Percentiles rank a stretch among this genome's conserved stretches.
Conservation (phyloP, 2,329 filamentous ascomycete species). For the Botrytis fragariae region DNA sequence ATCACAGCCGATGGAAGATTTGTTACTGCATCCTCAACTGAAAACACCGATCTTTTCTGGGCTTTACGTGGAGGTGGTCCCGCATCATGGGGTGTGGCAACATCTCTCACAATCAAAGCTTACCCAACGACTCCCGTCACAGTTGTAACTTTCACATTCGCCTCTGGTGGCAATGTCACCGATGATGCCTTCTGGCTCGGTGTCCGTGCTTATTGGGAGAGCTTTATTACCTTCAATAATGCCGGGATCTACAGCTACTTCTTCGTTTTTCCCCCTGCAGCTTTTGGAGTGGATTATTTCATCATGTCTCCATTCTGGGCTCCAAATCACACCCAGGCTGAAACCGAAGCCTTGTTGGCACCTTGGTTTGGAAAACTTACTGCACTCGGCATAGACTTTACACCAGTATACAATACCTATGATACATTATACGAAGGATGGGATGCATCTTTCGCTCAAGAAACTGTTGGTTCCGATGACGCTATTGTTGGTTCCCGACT, state of each 20-base stretch:
- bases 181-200: constrained; percentile 50
- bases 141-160: constrained; percentile 45
- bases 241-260: constrained; percentile 36
- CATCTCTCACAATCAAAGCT: constrained; percentile 54
- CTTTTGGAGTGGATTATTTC: not conserved
- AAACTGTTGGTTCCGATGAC: constrained; percentile 37
- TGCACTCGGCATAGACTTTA: constrained; percentile 24
- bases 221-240: constrained; percentile 44
- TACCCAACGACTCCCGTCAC: constrained; percentile 42
- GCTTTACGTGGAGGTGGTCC: constrained; percentile 31
- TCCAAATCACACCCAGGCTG: constrained; percentile 33
- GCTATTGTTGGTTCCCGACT: constrained; percentile 42
- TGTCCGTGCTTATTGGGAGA: constrained; percentile 48
- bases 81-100: constrained; percentile 57
- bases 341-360: constrained; percentile 35
- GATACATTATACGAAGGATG: constrained; percentile 34
- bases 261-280: constrained; percentile 35
- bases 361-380: constrained; percentile 43
- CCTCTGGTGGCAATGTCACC: constrained; percentile 46
- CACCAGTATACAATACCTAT: constrained; percentile 37
- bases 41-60: constrained; percentile 32
- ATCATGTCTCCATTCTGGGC: constrained; percentile 33
- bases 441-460: constrained; percentile 43
- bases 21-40: constrained; percentile 25
- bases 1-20: constrained; percentile 27